Conservation (phyloP, 2,329 filamentous ascomycete species). For the Helotiales sp. region DNA sequence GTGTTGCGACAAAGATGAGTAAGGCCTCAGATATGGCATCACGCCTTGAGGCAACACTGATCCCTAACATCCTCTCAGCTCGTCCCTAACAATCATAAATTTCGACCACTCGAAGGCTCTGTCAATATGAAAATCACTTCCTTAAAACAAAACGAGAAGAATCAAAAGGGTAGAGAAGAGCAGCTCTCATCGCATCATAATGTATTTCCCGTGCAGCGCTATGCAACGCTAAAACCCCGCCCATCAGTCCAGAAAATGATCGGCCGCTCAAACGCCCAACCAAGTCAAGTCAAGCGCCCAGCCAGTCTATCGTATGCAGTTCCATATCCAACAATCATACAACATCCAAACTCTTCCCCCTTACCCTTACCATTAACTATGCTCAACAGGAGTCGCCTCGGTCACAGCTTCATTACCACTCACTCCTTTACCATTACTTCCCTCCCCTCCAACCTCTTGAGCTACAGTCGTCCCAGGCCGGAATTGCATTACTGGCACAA, state of each 20-base stretch:
- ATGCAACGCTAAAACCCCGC: background rate
- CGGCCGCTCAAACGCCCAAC: background rate
- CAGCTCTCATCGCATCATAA: background rate
- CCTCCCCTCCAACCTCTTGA: background rate
- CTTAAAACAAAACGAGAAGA: too few species aligned
- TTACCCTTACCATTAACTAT: too few species aligned
- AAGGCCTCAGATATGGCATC: too few species aligned
- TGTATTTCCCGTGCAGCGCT: background rate
- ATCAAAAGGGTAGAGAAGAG: background rate
- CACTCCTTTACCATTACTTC: background rate
- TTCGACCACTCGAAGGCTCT: too few species aligned
- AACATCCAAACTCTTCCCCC: background rate
- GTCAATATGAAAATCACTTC: too few species aligned
- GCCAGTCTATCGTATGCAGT: background rate
- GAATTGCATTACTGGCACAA: slow-evolving; percentile 7
- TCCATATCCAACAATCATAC: slow-evolving; percentile 1
- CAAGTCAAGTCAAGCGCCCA: background rate
- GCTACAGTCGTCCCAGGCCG: background rate
- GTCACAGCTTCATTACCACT: background rate
- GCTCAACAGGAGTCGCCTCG: background rate
- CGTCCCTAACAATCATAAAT: too few species aligned
- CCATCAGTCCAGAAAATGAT: background rate
- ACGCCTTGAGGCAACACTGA: too few species aligned
- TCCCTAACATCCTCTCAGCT: too few species aligned
- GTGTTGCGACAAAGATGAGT: too few species aligned